These are phyloP conservation scores for Xylariaceae sp. DNA, from an alignment of 2,329 filamentous ascomycete species.

Conservation along the genomic window DNA sequence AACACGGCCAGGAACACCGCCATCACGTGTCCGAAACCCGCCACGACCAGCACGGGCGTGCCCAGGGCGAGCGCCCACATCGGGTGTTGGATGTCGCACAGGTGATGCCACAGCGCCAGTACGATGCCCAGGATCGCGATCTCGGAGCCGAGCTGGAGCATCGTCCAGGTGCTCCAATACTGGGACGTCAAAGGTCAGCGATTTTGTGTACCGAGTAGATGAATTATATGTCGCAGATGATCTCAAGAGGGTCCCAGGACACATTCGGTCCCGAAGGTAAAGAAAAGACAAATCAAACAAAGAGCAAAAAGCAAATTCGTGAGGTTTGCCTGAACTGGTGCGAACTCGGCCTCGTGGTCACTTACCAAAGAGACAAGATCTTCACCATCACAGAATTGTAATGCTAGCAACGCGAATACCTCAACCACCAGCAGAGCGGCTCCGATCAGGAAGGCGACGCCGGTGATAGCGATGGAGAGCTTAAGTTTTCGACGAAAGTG, in stretches of 20 bases:
- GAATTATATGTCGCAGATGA: no score
- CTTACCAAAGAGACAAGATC: no score
- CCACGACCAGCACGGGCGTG: conserved; percentile 56
- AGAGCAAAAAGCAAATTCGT: no score
- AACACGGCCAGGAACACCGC: conserved; percentile 20
- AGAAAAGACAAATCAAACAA: no score
- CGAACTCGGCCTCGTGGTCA: no score
- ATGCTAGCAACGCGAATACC: conserved; percentile 46
- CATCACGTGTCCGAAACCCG: conserved; percentile 47
- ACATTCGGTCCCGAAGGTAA: no score
- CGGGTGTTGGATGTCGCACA: conserved; percentile 48
- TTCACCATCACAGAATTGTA: conserved; percentile 58
- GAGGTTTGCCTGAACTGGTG: no score
- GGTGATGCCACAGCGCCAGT: conserved; percentile 45
- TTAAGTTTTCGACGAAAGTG: conserved; percentile 33
- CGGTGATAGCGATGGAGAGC: conserved; percentile 38
- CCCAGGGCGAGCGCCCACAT: conserved; percentile 55
- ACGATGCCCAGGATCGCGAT: conserved; percentile 55
- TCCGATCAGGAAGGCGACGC: conserved; percentile 40
- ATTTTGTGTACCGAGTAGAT: no score
- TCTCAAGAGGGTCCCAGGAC: no score
- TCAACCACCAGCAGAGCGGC: conserved; percentile 48
- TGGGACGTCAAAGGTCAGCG: no score
- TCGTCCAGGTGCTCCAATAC: conserved; percentile 59
- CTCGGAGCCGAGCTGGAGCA: conserved; percentile 53